Conservation (phyloP, 192 early-diverging fungal genomes). For the Spizellomyces sp. region DNA sequence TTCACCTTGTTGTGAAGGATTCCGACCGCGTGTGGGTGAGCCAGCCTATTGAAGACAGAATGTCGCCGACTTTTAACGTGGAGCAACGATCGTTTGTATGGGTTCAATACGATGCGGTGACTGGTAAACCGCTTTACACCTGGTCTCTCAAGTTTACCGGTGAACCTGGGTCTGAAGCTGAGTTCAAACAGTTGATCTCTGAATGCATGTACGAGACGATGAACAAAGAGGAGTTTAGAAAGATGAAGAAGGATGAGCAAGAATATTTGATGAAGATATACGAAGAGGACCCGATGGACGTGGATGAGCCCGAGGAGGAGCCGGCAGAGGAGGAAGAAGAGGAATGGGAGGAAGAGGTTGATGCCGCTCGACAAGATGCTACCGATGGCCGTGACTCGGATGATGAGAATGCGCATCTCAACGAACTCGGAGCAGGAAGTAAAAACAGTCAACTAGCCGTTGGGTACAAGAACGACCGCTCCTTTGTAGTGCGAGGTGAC, state of each 20-base stretch:
- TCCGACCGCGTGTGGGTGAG: conserved; percentile 48
- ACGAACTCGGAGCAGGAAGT: conserved; percentile 16
- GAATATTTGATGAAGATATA: conserved; percentile 75
- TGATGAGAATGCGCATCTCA: conserved; percentile 45
- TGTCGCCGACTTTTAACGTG: conserved; percentile 78
- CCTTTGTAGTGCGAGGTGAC: conserved; percentile 88
- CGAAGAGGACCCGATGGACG: conserved; percentile 72
- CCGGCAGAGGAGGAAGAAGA: conserved; percentile 34
- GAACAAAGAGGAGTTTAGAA: conserved; percentile 64
- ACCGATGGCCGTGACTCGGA: conserved; percentile 31
- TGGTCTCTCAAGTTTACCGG: conserved; percentile 72
- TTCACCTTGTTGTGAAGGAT: conserved; percentile 33
- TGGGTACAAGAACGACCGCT: conserved; percentile 82
- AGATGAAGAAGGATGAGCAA: conserved; percentile 68
- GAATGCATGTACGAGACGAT: conserved; percentile 76
- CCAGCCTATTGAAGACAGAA: conserved; percentile 68
- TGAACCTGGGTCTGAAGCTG: conserved; percentile 34
- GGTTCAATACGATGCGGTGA: conserved; percentile 68
- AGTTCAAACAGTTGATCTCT: conserved; percentile 69
- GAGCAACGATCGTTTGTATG: conserved; percentile 77
- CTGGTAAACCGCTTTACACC: conserved; percentile 59
- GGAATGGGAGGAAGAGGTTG: conserved; percentile 52
- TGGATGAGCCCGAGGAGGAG: conserved; percentile 48
- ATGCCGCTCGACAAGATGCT: conserved; percentile 28
- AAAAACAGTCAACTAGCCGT: conserved; percentile 82